Base-by-base conservation (phyloP, 805 yeast species). In the Nakazawaea ambrosiae region DNA sequence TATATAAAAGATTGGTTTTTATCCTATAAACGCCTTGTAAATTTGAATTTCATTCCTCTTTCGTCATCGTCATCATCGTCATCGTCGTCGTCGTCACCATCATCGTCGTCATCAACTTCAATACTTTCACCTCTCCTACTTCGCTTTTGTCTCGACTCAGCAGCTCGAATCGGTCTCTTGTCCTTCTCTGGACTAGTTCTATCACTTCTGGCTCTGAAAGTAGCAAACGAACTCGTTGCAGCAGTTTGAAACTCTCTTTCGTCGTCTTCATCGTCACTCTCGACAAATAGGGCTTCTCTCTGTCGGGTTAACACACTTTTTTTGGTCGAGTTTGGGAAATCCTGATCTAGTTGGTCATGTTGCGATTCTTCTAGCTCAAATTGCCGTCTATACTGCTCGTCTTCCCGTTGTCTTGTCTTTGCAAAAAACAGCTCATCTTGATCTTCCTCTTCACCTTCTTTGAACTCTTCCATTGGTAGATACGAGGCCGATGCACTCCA, bases 11-110 rank as follows among this genome's bases (percentile, higher is more conserved):
- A n/a, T 23, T 24, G 20, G n/a, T 10, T 39, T 22, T 31, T 23
- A 16, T 22, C 37, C 5, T n/a, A 16, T 29, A 37, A 45, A 25
- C 48, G 27, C 31, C 51, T 46, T n/a, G 51, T 45, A 12, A 55
- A 50, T 36, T 44, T 53, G 38, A 59, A 59, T 10, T 45, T 42
- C 1, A 60, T 57, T 4, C 49, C 45, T 36, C 51, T 58, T n/a
- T 50, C 58, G 20, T 59, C 61, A 26, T 45, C 49, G 11, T 47
- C 49, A n/a, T 42, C 45, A 12, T 41, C 42, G 27, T 15, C 24
- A 18, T 29, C 34, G 9, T 39, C 35, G 16, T 39, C 30, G 7
- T 22, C 24, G 10, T 22, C 24, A 22, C 10, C 24, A 22, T 8
- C 24, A 22, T 22, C 24, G 7, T 22, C 24, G 7, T 22, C 10